Evolutionary conservation across 768 basidiomycete genomes (phyloP).

Genomic region (Naganishia antarctica): DNA sequence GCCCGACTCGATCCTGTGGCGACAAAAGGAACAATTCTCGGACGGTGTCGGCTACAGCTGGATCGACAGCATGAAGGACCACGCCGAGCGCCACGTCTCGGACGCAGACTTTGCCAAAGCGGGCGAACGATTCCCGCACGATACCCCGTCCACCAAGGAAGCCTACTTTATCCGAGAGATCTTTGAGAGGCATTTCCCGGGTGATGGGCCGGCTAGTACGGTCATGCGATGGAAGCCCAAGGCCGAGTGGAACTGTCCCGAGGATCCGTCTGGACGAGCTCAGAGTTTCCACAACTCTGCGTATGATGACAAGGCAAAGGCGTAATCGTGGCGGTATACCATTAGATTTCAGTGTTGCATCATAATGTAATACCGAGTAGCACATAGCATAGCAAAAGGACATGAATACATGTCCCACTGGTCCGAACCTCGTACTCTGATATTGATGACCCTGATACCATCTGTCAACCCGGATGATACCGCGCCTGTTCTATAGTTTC

Average conservation of each 20-base stretch:
- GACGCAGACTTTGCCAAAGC: constrained; percentile 75
- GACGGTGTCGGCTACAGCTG: constrained; percentile 98
- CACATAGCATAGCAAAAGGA: constrained; percentile 16
- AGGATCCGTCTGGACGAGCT: constrained; percentile 91
- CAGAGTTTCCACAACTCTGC: constrained; percentile 95
- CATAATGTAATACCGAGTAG: not conserved
- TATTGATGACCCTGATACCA: no score
- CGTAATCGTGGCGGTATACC: not conserved
- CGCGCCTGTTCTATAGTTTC: not conserved
- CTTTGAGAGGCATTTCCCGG: constrained; percentile 83
- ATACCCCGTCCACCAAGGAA: constrained; percentile 66
- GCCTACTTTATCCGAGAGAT: constrained; percentile 87
- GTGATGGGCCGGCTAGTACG: constrained; percentile 76
- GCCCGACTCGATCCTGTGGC: constrained; percentile 89
- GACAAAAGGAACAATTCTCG: constrained; percentile 99
- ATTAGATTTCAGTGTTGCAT: no score
- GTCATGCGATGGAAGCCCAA: constrained; percentile 94
- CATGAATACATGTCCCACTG: constrained; percentile 9
- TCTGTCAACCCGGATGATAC: no score
- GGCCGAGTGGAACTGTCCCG: constrained; percentile 90
- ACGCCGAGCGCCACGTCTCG: constrained; percentile 67
- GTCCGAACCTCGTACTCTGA: no score
- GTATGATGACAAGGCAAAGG: constrained; percentile 53
- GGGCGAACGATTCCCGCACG: constrained; percentile 75
- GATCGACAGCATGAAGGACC: constrained; percentile 95